A percentile compares a stretch with the other conserved stretches of the same genome.
Conservation (phyloP, 2,329 filamentous ascomycete species). For the Aspergillus sp. region DNA sequence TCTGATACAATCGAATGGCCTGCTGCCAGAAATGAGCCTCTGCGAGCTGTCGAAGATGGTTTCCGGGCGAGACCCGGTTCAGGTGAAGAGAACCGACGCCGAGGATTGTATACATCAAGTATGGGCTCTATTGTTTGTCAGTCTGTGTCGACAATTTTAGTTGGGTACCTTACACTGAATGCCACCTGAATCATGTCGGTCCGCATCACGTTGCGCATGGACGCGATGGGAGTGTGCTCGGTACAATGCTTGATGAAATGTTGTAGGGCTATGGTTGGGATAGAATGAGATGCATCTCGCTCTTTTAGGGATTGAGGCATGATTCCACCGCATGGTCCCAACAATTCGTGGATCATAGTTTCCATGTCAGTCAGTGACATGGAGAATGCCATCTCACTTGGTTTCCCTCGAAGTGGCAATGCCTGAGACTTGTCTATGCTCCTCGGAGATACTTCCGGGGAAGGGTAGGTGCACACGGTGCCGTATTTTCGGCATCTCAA, state of each 20-base stretch:
- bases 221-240: constrained; percentile 9
- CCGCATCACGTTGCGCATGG: constrained; percentile 18
- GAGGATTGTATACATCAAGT: constrained; percentile 32
- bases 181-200: constrained; percentile 25
- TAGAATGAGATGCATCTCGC: background rate
- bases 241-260: constrained; percentile 18
- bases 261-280: constrained; percentile 19
- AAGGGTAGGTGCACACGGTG: constrained; percentile 19
- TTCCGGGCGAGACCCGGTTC: constrained; percentile 19
- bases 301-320: background rate
- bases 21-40: constrained; percentile 30
- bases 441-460: background rate
- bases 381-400: constrained; percentile 9
- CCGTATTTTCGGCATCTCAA: constrained; percentile 22
- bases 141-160: background rate
- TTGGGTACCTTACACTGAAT: constrained; percentile 16
- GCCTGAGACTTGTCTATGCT: background rate
- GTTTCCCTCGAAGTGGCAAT: background rate
- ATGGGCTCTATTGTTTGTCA: constrained; percentile 15
- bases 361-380: constrained; percentile 17
- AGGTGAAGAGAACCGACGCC: constrained; percentile 27
- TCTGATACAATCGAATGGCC: constrained; percentile 25
- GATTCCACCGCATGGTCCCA: constrained; percentile 6
- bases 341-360: constrained; percentile 8
- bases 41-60: constrained; percentile 14